Percentiles rank a stretch among this genome's conserved stretches.
These are phyloP conservation scores for Fusarium newnesense DNA, from an alignment of 2,329 filamentous ascomycete genomes.

Conservation along the genomic window DNA sequence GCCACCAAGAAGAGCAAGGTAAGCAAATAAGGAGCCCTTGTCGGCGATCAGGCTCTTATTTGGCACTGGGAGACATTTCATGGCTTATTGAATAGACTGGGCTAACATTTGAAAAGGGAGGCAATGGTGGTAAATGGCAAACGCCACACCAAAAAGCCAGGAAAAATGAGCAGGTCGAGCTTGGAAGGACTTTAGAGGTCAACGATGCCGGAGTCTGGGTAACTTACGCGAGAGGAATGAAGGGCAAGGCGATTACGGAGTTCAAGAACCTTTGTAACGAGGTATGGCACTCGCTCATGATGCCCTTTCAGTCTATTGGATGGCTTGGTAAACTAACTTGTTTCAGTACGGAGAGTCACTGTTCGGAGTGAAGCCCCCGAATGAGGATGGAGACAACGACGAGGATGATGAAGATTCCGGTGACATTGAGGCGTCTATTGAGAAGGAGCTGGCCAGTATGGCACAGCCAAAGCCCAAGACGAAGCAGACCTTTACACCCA, in stretches of 20 bases:
- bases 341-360: conserved; percentile 72
- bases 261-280: conserved; percentile 73
- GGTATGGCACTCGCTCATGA: conserved; percentile 52
- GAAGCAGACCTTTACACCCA: conserved; percentile 61
- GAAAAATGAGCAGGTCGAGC: conserved; percentile 52
- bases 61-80: neutral
- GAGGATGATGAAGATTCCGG: conserved; percentile 53
- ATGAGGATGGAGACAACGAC: conserved; percentile 45
- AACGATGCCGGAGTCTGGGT: conserved; percentile 82
- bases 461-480: conserved; percentile 52
- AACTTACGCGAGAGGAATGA: conserved; percentile 78
- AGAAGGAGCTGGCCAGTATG: conserved; percentile 74
- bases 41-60: neutral
- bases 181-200: conserved; percentile 65
- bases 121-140: conserved; percentile 68
- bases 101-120: conserved; percentile 52
- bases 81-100: neutral
- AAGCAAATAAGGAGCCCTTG: conserved; percentile 15
- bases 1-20: conserved; percentile 56
- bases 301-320: neutral
- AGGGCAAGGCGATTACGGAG: conserved; percentile 75
- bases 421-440: conserved; percentile 80
- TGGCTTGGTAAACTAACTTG: conserved; percentile 11
- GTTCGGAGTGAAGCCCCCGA: conserved; percentile 60
- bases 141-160: conserved; percentile 68